Conservation (phyloP, 805 yeast genomes). For the Blastobotrys mokoenaii region DNA sequence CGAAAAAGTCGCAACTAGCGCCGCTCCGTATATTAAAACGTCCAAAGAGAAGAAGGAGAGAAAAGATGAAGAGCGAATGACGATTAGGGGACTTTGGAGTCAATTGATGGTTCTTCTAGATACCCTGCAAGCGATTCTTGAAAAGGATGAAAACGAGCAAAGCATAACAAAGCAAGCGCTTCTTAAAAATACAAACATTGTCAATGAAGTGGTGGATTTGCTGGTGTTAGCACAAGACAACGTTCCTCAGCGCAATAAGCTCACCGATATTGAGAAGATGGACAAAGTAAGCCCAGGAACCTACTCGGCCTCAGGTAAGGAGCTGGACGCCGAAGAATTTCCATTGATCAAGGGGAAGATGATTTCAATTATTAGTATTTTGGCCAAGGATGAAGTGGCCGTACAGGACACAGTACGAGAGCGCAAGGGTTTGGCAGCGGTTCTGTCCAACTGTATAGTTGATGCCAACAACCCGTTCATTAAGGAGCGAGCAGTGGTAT, state of each 20-base stretch:
- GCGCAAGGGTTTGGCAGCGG: slow-evolving; percentile 57
- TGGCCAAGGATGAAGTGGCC: slow-evolving; percentile 42
- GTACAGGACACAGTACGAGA: slow-evolving; percentile 64
- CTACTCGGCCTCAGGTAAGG: neutral
- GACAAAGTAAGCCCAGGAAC: neutral
- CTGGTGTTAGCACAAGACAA: slow-evolving; percentile 11
- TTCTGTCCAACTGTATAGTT: slow-evolving; percentile 73
- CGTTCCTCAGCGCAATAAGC: slow-evolving; percentile 14
- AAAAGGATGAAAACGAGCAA: neutral
- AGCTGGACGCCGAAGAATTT: slow-evolving; percentile 28
- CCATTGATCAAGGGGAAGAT: slow-evolving; percentile 61
- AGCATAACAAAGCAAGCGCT: neutral
- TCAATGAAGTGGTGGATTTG: slow-evolving; percentile 2
- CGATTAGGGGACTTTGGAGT: slow-evolving; percentile 9
- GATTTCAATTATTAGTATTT: slow-evolving; percentile 55
- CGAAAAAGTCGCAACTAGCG: neutral
- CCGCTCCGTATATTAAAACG: slow-evolving; percentile 10
- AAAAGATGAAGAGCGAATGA: slow-evolving; percentile 3
- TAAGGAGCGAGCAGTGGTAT: slow-evolving; percentile 72
- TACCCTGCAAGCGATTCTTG: slow-evolving; percentile 5
- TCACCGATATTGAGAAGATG: slow-evolving; percentile 10
- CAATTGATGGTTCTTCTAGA: slow-evolving; percentile 9
- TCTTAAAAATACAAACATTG: neutral
- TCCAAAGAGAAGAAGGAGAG: slow-evolving; percentile 2
- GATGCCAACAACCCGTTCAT: slow-evolving; percentile 73